phyloP scores from a whole-genome alignment of 1,284 basidiomycete species.

The Sanghuangporus baumii region DNA sequence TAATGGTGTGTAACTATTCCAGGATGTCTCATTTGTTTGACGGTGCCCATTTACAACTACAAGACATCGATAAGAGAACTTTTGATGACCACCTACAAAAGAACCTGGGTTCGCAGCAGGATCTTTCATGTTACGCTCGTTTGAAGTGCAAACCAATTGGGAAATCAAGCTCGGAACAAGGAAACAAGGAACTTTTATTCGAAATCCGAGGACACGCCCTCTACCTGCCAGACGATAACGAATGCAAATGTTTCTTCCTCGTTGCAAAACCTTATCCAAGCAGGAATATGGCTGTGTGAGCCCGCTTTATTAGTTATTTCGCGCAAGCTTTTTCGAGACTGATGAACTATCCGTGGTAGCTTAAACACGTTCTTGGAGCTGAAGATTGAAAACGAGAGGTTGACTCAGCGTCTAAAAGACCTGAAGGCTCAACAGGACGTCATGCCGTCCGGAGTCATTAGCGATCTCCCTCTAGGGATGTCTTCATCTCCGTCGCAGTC shows the following conservation, averaged over 20 bases:
- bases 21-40: not conserved
- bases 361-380: conserved; percentile 74
- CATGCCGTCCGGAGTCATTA: not conserved
- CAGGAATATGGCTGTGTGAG: conserved; percentile 64
- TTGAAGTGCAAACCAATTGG: conserved; percentile 41
- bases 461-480: not conserved
- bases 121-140: conserved; percentile 58
- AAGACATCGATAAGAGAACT: conserved; percentile 55
- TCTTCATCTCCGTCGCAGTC: not conserved
- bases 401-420: conserved; percentile 40
- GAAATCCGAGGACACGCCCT: conserved; percentile 70
- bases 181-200: conserved; percentile 53
- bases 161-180: conserved; percentile 18
- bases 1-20: conserved; percentile 42
- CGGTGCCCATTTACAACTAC: not conserved
- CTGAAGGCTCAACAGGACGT: conserved; percentile 2
- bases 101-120: conserved; percentile 40
- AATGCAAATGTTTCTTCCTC: conserved; percentile 58
- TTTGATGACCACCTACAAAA: conserved; percentile 55
- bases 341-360: conserved; percentile 32
- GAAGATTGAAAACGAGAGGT: conserved; percentile 69
- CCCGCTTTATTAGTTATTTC: conserved; percentile 7
- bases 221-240: conserved; percentile 36
- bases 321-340: not conserved
- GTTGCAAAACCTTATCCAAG: conserved; percentile 76